Conservation (phyloP, 345 rosid genomes). For the Populus pruinosa region DNA sequence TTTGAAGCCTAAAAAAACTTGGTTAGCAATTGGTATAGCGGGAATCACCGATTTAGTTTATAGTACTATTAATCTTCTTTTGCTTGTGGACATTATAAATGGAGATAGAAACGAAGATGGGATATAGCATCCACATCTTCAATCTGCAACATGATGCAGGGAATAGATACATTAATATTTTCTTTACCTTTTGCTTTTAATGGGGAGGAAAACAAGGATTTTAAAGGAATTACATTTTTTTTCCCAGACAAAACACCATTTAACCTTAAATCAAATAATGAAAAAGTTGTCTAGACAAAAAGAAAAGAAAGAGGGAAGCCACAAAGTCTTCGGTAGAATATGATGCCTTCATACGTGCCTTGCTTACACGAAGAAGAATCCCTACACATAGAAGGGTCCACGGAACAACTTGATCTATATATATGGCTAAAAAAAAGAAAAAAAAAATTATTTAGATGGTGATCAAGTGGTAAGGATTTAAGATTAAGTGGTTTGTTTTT, state of each 20-base stretch:
- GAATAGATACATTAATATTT: not conserved
- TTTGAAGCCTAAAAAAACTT: too few relatives aligned
- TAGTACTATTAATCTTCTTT: too few relatives aligned
- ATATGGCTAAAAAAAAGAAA: not conserved
- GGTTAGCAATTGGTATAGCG: too few relatives aligned
- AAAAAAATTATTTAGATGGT: too few relatives aligned
- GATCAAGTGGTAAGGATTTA: too few relatives aligned
- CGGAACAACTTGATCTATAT: not conserved
- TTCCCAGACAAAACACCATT: not conserved
- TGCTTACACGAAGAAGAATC: not conserved
- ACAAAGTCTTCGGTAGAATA: not conserved
- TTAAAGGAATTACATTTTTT: not conserved
- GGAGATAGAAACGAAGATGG: too few relatives aligned
- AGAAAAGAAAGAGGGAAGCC: not conserved
- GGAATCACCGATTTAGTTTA: too few relatives aligned
- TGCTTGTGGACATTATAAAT: too few relatives aligned
- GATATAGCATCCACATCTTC: too few relatives aligned
- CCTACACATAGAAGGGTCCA: not conserved
- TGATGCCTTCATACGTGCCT: not conserved
- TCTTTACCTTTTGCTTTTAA: not conserved
- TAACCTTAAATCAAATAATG: too few relatives aligned
- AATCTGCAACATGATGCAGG: not conserved
- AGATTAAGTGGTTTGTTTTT: too few relatives aligned
- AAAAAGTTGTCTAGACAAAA: not conserved
- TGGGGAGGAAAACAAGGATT: not conserved